Evolutionary conservation across 345 rosid species (phyloP).

Genomic region (Eucalyptus curtisii): DNA sequence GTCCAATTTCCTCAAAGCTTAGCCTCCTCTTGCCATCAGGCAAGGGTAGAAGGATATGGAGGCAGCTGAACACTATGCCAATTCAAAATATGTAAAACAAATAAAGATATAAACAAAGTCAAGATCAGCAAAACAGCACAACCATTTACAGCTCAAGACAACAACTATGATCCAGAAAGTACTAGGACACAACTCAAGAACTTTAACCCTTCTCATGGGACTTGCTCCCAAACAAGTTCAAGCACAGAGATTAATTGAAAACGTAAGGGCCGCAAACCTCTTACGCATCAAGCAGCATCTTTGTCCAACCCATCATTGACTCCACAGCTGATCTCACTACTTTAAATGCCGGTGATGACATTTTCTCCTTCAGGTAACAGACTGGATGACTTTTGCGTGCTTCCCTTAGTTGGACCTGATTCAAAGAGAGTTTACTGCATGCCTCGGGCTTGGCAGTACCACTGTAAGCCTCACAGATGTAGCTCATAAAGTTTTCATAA

Average conservation of each 20-base stretch:
- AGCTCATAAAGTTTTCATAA: conserved; percentile 63
- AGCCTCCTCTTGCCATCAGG: background rate
- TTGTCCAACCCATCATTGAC: conserved; percentile 5
- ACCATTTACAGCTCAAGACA: background rate
- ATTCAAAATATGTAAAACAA: background rate
- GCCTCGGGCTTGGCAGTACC: conserved; percentile 33
- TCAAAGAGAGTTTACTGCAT: conserved; percentile 27
- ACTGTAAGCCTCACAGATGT: conserved; percentile 69
- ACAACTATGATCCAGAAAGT: background rate
- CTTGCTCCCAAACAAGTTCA: background rate
- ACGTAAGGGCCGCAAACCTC: background rate
- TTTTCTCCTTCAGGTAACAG: conserved; percentile 20
- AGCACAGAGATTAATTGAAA: background rate
- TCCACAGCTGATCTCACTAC: conserved; percentile 3
- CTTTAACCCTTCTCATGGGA: background rate
- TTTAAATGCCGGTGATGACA: background rate
- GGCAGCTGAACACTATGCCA: background rate
- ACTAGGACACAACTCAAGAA: background rate
- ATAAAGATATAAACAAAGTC: background rate
- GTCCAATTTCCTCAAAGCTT: background rate
- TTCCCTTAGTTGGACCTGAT: background rate
- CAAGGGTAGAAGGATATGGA: background rate
- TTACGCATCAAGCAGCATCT: background rate
- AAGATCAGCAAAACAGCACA: background rate
- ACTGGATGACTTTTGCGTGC: conserved; percentile 13